Conservation (phyloP, 1,284 basidiomycete genomes). For the Ceratorhiza oryzae-sativae region DNA sequence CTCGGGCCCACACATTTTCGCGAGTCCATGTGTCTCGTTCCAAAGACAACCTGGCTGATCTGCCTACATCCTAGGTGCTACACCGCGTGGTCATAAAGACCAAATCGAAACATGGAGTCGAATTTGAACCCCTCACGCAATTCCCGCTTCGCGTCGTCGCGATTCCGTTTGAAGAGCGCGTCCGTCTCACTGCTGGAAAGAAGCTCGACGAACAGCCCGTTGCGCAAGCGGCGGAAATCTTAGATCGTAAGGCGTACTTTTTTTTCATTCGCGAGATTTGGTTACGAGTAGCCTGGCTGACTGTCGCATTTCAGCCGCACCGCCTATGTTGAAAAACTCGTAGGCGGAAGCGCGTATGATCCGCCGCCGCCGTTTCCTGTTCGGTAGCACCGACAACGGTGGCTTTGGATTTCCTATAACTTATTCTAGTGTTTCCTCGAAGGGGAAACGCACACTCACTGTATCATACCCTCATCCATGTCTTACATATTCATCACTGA, state of each 20-base stretch:
- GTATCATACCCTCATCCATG: conserved; percentile 5
- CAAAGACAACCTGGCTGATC: not conserved
- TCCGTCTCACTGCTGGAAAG: conserved; percentile 35
- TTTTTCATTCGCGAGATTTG: too few relatives aligned
- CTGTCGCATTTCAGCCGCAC: conserved; percentile 11
- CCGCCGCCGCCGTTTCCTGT: conserved; percentile 23
- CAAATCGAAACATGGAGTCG: conserved; percentile 29
- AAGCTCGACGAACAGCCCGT: not conserved
- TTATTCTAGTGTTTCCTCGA: conserved; percentile 15
- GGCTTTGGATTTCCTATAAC: not conserved
- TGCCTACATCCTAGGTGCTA: not conserved
- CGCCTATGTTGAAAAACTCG: conserved; percentile 24
- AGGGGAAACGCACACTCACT: conserved; percentile 2
- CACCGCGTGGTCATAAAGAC: conserved; percentile 37
- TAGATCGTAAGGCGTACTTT: conserved; percentile 13
- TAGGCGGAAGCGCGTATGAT: conserved; percentile 1
- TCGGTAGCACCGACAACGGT: not conserved
- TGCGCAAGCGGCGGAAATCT: not conserved
- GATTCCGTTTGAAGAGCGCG: conserved; percentile 27
- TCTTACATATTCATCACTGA: not conserved
- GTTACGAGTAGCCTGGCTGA: not conserved
- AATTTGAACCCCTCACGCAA: conserved; percentile 20
- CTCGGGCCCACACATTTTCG: conserved; percentile 29
- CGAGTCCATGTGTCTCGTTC: not conserved
- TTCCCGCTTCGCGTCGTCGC: conserved; percentile 34